A percentile compares a stretch with the other conserved stretches of the same genome.
These are phyloP conservation scores for Tylopilus vinaceipallidus DNA, from an alignment of 768 basidiomycete species.

Conservation along the genomic window DNA sequence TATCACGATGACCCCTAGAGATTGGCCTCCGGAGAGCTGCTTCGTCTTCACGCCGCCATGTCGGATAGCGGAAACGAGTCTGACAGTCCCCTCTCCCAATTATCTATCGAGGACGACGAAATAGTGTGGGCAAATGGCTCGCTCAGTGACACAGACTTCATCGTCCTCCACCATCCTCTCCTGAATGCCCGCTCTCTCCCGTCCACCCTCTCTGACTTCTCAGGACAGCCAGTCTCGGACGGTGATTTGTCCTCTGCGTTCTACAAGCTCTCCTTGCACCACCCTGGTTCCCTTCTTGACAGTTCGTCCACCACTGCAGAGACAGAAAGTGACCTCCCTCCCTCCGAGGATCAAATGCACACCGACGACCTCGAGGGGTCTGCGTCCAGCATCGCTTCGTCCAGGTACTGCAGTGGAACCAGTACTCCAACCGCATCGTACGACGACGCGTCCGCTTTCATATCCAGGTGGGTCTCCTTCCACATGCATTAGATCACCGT, in stretches of 20 bases:
- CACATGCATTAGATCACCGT: not conserved
- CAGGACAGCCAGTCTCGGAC: conserved; percentile 8
- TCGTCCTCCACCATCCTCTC: conserved; percentile 23
- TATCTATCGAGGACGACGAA: conserved; percentile 25
- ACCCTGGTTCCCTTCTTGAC: conserved; percentile 1
- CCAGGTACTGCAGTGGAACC: conserved; percentile 7
- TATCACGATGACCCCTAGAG: not conserved
- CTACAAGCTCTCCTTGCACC: conserved; percentile 18
- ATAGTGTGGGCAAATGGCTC: conserved; percentile 16
- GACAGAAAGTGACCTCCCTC: not conserved
- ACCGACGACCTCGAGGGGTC: not conserved
- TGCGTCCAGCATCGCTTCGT: conserved; percentile 1
- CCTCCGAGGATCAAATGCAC: not conserved
- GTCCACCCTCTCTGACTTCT: conserved; percentile 7
- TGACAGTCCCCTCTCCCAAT: conserved; percentile 12
- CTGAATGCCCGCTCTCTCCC: conserved; percentile 14
- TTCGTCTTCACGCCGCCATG: conserved; percentile 2
- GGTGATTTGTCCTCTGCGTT: conserved; percentile 12
- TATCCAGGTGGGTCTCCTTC: conserved; percentile 24
- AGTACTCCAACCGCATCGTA: conserved; percentile 20
- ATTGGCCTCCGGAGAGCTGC: not conserved
- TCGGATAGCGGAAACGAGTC: conserved; percentile 8
- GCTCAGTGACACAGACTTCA: conserved; percentile 21
- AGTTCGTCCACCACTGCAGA: conserved; percentile 6
- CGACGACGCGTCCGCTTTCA: conserved; percentile 27